Conservation (phyloP, 495 filamentous ascomycete species). For the Chaetomium cochliodes region DNA sequence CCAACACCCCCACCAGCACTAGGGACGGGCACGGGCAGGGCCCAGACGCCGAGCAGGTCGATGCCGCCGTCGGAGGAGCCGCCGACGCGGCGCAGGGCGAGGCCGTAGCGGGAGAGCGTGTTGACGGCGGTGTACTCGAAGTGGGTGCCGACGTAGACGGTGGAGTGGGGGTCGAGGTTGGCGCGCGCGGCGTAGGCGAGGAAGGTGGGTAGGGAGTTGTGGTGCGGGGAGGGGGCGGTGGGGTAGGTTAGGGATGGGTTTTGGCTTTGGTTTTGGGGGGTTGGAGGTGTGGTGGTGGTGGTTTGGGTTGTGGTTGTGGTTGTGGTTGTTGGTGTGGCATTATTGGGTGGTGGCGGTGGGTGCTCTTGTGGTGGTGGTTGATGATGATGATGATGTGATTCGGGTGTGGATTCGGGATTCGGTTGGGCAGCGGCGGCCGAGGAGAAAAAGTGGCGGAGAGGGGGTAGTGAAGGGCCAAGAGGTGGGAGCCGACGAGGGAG, state of each 20-base stretch:
- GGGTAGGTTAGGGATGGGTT: slow-evolving; percentile 43
- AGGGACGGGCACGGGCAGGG: slow-evolving; percentile 47
- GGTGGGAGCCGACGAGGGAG: neutral
- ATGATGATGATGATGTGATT: neutral
- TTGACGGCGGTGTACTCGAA: slow-evolving; percentile 69
- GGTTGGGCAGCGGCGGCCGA: neutral
- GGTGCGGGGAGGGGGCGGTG: slow-evolving; percentile 49
- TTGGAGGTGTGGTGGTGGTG: neutral
- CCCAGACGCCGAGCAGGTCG: slow-evolving; percentile 82
- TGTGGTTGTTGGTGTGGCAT: neutral
- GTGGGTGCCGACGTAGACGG: slow-evolving; percentile 62
- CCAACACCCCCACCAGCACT: no score
- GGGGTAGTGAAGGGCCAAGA: neutral
- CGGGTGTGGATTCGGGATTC: neutral
- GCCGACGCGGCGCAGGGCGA: slow-evolving; percentile 70
- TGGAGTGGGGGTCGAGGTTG: slow-evolving; percentile 50
- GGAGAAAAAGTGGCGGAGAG: slow-evolving; percentile 3
- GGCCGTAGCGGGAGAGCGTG: slow-evolving; percentile 60
- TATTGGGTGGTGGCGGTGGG: neutral
- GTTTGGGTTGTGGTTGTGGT: slow-evolving; percentile 7
- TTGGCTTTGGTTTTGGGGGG: neutral
- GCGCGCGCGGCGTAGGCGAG: slow-evolving; percentile 63
- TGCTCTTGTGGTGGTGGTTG: slow-evolving; percentile 1
- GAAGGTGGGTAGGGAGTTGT: slow-evolving; percentile 70
- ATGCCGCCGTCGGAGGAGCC: slow-evolving; percentile 74